phyloP scores from a whole-genome alignment of 768 basidiomycete species.

The Kwoniella heveanensis region DNA sequence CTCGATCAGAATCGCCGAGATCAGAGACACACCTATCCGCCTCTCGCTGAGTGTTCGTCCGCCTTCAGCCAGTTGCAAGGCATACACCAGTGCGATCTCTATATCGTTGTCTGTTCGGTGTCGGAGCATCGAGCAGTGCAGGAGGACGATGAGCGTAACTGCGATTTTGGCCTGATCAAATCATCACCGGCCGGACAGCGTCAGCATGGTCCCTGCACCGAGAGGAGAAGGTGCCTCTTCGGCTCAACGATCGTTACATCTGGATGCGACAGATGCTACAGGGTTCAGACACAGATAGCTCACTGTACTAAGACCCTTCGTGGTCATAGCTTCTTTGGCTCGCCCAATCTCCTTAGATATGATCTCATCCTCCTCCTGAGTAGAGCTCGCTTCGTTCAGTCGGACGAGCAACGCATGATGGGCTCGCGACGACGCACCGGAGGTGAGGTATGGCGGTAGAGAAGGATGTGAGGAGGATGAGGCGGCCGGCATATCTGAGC shows the following conservation, averaged over 20 bases:
- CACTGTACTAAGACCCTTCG: conserved; percentile 23
- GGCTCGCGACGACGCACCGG: conserved; percentile 44
- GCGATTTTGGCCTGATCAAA: conserved; percentile 37
- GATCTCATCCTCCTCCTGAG: conserved; percentile 39
- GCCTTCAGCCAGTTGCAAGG: conserved; percentile 38
- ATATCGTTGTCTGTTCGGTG: conserved; percentile 13
- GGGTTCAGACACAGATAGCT: conserved; percentile 1
- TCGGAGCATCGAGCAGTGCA: conserved; percentile 33
- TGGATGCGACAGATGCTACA: no score
- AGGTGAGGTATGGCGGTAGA: conserved; percentile 45
- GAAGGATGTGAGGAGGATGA: not conserved
- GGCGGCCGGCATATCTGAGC: not conserved
- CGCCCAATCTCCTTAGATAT: conserved; percentile 22
- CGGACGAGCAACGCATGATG: conserved; percentile 45
- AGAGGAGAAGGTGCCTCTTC: no score
- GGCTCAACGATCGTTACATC: no score
- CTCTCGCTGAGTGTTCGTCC: conserved; percentile 33
- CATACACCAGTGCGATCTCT: conserved; percentile 35
- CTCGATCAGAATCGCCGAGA: no score
- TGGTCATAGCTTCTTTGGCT: conserved; percentile 18
- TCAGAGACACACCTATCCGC: conserved; percentile 35
- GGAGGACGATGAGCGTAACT: conserved; percentile 40
- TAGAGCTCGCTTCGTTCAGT: conserved; percentile 32
- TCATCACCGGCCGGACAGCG: no score
- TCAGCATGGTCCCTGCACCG: no score